Evolutionary conservation across 495 filamentous ascomycete species (phyloP).

Genomic region (Staphylotrichum tortipilum): DNA sequence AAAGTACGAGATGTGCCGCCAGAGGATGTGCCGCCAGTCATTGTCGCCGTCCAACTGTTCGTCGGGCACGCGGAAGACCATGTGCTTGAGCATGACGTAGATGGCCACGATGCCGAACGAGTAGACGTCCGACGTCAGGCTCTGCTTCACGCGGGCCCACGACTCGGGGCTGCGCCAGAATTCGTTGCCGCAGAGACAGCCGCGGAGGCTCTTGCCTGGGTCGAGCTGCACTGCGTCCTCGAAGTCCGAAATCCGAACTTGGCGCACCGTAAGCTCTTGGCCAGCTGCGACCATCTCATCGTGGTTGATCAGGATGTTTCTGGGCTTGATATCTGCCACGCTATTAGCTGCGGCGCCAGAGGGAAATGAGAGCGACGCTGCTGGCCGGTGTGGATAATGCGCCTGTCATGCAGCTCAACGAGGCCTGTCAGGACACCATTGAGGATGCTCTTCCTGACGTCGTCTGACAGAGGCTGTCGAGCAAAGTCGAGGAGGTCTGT

Average conservation of each 20-base stretch:
- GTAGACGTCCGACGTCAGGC: conserved; percentile 30
- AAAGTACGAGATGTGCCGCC: not conserved
- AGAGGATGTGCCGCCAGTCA: not conserved
- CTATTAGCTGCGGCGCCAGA: too few species aligned
- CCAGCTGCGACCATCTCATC: conserved; percentile 4
- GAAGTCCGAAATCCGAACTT: not conserved
- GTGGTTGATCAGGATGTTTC: conserved; percentile 32
- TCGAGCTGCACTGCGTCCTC: not conserved
- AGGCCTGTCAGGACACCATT: not conserved
- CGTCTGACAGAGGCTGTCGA: too few species aligned
- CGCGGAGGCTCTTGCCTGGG: conserved; percentile 7
- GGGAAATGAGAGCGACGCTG: not conserved
- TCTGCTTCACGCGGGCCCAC: conserved; percentile 22
- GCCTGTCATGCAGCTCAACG: not conserved
- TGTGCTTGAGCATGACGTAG: conserved; percentile 13
- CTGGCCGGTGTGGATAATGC: not conserved
- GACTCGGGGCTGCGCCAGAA: conserved; percentile 32
- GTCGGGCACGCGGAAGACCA: not conserved
- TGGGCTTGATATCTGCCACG: conserved; percentile 28
- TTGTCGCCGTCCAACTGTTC: not conserved
- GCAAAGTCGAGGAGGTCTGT: too few species aligned
- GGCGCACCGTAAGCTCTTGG: not conserved
- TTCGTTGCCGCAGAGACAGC: conserved; percentile 28
- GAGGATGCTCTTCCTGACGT: not conserved
- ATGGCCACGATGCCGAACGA: conserved; percentile 28